These are phyloP conservation scores for Stipa capillata DNA, from an alignment of 176 grass and related monocot genomes.

Conservation along the genomic window DNA sequence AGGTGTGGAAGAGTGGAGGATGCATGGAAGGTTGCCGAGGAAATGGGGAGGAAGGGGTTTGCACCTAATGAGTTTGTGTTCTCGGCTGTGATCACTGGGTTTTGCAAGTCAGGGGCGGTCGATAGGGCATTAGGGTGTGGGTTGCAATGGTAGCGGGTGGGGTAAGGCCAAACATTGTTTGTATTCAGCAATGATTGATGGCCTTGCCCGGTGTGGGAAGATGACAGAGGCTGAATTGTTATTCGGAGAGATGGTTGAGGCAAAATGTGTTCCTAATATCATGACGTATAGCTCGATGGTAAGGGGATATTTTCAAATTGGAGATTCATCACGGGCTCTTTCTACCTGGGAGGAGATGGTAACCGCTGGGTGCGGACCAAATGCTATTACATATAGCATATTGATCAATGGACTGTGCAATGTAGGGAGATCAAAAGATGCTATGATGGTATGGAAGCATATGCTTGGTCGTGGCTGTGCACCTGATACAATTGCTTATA, in stretches of 20 bases:
- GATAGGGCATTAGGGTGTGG: conserved; percentile 57
- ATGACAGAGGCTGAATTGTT: conserved; percentile 53
- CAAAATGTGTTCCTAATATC: conserved; percentile 63
- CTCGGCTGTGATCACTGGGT: conserved; percentile 62
- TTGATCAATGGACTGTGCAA: conserved; percentile 71
- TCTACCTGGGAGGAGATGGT: conserved; percentile 65
- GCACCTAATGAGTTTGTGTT: conserved; percentile 67
- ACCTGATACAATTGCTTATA: conserved; percentile 77
- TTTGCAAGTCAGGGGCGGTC: conserved; percentile 48
- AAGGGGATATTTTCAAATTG: conserved; percentile 62
- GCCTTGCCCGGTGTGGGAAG: conserved; percentile 45
- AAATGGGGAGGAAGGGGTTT: conserved; percentile 48
- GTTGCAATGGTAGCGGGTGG: conserved; percentile 33
- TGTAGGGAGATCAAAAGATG: conserved; percentile 67
- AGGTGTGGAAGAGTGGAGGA: conserved; percentile 54
- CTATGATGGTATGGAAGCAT: conserved; percentile 96
- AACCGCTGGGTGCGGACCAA: conserved; percentile 37
- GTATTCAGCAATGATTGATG: conserved; percentile 69
- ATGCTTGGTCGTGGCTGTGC: conserved; percentile 57
- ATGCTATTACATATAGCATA: conserved; percentile 66
- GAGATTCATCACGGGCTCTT: conserved; percentile 43
- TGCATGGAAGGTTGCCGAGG: conserved; percentile 54
- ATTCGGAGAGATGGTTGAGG: conserved; percentile 49
- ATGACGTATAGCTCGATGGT: conserved; percentile 76
- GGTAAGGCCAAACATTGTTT: conserved; percentile 58